Evolutionary conservation across 2,329 filamentous ascomycete species (phyloP).

Genomic region (Phialophora chinensis): DNA sequence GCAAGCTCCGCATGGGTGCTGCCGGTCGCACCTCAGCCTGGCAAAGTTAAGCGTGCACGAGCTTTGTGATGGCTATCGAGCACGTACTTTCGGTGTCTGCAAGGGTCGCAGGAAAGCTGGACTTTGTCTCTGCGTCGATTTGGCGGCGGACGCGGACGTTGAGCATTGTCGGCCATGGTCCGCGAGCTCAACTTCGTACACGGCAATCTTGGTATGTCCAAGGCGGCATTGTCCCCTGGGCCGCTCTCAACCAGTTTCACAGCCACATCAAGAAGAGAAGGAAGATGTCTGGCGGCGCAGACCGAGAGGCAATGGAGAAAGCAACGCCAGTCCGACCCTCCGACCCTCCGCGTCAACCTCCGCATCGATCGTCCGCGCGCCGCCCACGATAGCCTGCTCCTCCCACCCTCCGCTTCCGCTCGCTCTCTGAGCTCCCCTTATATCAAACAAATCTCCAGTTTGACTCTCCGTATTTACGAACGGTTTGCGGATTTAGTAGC

Average conservation of each 20-base stretch:
- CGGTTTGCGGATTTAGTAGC: not conserved
- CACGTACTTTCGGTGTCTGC: constrained; percentile 43
- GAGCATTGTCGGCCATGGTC: constrained; percentile 40
- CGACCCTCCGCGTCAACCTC: no score
- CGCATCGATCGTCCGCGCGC: not conserved
- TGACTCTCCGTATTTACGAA: not conserved
- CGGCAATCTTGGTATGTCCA: no score
- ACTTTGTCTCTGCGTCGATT: constrained; percentile 42
- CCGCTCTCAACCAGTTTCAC: no score
- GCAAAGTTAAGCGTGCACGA: constrained; percentile 34
- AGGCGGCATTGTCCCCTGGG: no score
- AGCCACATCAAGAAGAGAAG: not conserved
- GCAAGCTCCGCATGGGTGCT: constrained; percentile 42
- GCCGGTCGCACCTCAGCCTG: constrained; percentile 43
- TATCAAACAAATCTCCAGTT: not conserved
- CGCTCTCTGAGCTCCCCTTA: no score
- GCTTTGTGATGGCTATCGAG: constrained; percentile 32
- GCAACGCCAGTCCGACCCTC: not conserved
- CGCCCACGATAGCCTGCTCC: not conserved
- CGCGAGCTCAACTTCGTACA: constrained; percentile 2
- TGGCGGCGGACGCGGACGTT: constrained; percentile 39
- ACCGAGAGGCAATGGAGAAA: not conserved
- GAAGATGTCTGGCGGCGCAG: not conserved
- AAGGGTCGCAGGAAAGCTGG: constrained; percentile 43
- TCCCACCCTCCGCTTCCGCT: no score